Conservation (phyloP, 148 eudicot genomes). For the Rheum nobile region DNA sequence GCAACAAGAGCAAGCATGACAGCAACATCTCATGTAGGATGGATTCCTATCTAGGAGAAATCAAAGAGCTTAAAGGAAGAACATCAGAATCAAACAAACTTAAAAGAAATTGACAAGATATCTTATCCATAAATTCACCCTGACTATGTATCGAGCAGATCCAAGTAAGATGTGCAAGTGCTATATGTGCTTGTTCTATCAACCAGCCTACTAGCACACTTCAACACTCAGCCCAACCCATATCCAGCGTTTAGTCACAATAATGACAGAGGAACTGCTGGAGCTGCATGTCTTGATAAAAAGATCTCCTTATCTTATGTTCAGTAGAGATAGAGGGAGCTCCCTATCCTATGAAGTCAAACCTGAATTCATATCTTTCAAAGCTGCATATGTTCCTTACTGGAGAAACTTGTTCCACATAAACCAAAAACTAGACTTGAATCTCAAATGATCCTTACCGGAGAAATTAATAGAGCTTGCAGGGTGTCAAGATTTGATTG, state of each 20-base stretch:
- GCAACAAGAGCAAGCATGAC: not conserved
- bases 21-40: not conserved
- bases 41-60: not conserved
- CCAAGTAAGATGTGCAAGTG: not conserved
- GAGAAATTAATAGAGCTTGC: not conserved
- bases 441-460: not conserved
- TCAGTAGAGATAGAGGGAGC: not conserved
- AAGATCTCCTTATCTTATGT: not conserved
- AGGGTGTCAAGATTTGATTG: not conserved
- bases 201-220: not conserved
- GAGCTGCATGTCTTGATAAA: not conserved
- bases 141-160: not conserved
- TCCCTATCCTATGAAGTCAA: not conserved
- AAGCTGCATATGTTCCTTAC: not conserved
- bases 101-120: not conserved
- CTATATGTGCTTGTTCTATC: not conserved
- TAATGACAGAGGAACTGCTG: not conserved
- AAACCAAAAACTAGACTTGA: not conserved
- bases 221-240: not conserved
- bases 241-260: not conserved
- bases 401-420: not conserved
- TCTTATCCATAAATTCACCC: not conserved
- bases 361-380: not conserved
- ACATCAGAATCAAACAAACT: not conserved
- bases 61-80: not conserved